Evolutionary conservation across 2,329 filamentous ascomycete genomes (phyloP).

Genomic region (Stachybotrys elegans): DNA sequence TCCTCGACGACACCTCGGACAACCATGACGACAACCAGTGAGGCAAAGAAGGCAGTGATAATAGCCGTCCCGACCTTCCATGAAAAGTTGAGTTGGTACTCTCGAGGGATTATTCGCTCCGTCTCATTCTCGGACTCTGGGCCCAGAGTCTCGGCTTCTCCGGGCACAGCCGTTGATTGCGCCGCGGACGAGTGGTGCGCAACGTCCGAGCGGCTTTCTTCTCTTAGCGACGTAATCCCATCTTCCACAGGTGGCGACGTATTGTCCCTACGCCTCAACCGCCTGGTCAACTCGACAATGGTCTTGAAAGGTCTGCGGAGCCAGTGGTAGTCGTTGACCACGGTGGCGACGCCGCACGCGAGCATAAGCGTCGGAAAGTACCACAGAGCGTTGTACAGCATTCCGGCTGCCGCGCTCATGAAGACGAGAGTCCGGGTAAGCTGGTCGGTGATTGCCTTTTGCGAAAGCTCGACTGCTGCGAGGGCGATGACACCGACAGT

Average conservation of each 20-base stretch:
- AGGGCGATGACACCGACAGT: slow-evolving; percentile 69
- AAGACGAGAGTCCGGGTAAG: slow-evolving; percentile 61
- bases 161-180: no score
- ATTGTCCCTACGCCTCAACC: not conserved
- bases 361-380: slow-evolving; percentile 63
- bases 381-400: slow-evolving; percentile 70
- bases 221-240: no score
- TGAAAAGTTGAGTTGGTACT: slow-evolving; percentile 26
- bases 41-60: slow-evolving; percentile 40
- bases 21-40: slow-evolving; percentile 52
- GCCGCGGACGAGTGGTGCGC: no score
- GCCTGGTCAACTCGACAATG: no score
- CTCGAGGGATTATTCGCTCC: slow-evolving; percentile 25
- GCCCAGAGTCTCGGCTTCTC: not conserved
- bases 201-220: not conserved
- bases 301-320: slow-evolving; percentile 27
- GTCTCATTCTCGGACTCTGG: not conserved
- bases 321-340: slow-evolving; percentile 53
- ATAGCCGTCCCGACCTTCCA: slow-evolving; percentile 33
- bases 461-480: slow-evolving; percentile 61
- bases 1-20: slow-evolving; percentile 34
- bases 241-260: not conserved
- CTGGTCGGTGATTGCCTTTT: slow-evolving; percentile 63
- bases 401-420: slow-evolving; percentile 55
- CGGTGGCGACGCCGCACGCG: slow-evolving; percentile 44